Evolutionary conservation across 2,329 filamentous ascomycete genomes (phyloP), one percentile per base, ranked within the genome.

Genomic region (Plenodomus lindquistii): DNA sequence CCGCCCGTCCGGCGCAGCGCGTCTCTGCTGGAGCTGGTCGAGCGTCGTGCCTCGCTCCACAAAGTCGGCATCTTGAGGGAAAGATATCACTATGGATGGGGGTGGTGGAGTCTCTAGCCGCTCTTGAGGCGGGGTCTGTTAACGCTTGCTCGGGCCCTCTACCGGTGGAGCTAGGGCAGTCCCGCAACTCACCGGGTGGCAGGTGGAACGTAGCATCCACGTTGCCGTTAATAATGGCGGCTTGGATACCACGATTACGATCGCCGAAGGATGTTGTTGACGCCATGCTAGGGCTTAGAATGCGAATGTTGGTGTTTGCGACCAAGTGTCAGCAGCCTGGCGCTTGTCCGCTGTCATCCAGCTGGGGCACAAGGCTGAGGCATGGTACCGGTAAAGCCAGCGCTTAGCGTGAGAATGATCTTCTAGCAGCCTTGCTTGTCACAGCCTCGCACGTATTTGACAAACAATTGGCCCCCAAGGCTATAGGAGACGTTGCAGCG

Each of bases 1-100:
- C 29, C 59, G 43, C 37, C 59, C 59, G 27, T 46, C 60, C 38
- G 53, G 56, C 31, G 69, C 2, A 74, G 59, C 19, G 61, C 71
- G 67, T 71, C 67, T 51, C 41, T 62, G 22, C 40, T 52, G 24
- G 9, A 70, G 55, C 50, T 57, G 55, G 20, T 58, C 52, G 15
- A 67, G 24, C 17, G 65, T 37, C 1, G 37, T 40, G 29, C 44
- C 54, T n/a, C 61, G 59, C 21, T 65, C 56, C 27, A 70, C 54
- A 41, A 67, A 68, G 50, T 65, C 59, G 0, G 35, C 45, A 42
- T 71, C 64, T 1, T 51, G 56, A 19, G 40, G 38, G 38, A 71
- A 69, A 7, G 62, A 65, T 37, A 17, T 37, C 35, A 37, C 10
- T 7, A 37, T 37, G 7, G 35, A 37, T 37, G 35, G 35, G 16